Base-by-base conservation (phyloP, 371 early-diverging fungal genomes). In the Mucor racemosus region DNA sequence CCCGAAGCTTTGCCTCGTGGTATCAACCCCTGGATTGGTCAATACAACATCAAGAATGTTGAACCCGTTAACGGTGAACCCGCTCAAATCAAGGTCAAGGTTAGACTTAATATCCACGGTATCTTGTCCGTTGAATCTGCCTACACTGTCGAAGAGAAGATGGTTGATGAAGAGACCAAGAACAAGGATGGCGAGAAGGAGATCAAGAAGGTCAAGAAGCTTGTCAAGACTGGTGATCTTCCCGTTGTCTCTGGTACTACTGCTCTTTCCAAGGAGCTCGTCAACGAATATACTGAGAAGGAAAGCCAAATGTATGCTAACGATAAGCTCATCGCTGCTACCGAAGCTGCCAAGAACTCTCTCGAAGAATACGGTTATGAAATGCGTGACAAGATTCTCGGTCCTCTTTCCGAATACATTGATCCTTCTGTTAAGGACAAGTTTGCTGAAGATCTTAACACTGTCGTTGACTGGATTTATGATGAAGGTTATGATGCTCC, bases 341-440 rank as follows among this genome's bases (percentile, higher is more conserved):
- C 98, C 14, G 98, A 97, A 80, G 89, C 93, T 67, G 89, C 90
- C 78, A 92, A 94, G 84, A 99, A 99, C 86, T 87, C 93, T 35
- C 89, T 99, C 61, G 99, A 99, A 81, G 98, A 98, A 84, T 99
- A 96, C 81, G 95, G 97, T 62, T 99, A 99, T 81, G 95, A 97
- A n/a, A 92, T 91, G 68, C 94, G 99, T 66, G 84, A 85, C 79
- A 95, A 97, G 91, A 78, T 97, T 63, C 68, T 74, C 26, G 84
- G 87, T 65, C 83, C 85, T 46, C 92, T 90, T 84, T 69, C 82
- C 61, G 91, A 89, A 8, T 97, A 83, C 77, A 84, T 94, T 60
- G 82, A 90, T 75, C 92, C 94, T 36, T 65, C 75, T 15, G 86
- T 89, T 78, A 89, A 91, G 81, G 86, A 88, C 8, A 75, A 82